Conservation (phyloP, 1,139 yeast species). For the Yamadazyma atmosphaerica region DNA sequence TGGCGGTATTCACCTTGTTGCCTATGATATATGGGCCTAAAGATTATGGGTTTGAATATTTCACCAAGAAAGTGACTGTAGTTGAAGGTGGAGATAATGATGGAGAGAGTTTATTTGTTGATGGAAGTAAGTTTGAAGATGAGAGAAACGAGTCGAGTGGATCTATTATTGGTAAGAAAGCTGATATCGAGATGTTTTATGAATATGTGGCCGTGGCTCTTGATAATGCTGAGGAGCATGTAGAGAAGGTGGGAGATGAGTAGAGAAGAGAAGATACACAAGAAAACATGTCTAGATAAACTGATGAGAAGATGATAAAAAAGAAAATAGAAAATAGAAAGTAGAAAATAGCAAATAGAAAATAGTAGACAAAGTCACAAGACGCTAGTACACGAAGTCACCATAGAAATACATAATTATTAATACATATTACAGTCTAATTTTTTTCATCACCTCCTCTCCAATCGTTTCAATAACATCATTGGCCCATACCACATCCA, state of each 20-base stretch:
- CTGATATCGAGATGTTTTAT: conserved; percentile 49
- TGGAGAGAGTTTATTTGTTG: conserved; percentile 38
- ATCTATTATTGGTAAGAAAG: conserved; percentile 41
- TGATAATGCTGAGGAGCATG: conserved; percentile 14
- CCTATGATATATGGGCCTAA: conserved; percentile 38
- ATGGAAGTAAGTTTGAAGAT: conserved; percentile 19
- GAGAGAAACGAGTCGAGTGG: conserved; percentile 38
- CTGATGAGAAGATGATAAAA: too few relatives aligned
- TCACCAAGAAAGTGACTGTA: conserved; percentile 27
- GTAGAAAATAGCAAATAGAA: too few relatives aligned
- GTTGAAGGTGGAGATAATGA: conserved; percentile 29
- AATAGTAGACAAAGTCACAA: too few relatives aligned
- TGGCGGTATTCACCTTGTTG: conserved; percentile 63
- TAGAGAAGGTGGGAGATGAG: neutral
- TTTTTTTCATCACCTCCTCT: conserved; percentile 6
- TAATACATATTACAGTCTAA: too few relatives aligned
- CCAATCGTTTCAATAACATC: conserved; percentile 41
- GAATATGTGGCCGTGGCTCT: conserved; percentile 13
- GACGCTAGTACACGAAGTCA: too few relatives aligned
- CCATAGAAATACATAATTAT: too few relatives aligned
- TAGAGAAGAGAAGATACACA: too few relatives aligned
- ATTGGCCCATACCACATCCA: conserved; percentile 60
- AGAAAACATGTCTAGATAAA: conserved; percentile 1
- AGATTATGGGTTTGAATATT: conserved; percentile 24
- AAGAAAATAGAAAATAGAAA: too few relatives aligned